Conservation (phyloP, 1,139 yeast species). For the Nakaseomyces delphensis region DNA sequence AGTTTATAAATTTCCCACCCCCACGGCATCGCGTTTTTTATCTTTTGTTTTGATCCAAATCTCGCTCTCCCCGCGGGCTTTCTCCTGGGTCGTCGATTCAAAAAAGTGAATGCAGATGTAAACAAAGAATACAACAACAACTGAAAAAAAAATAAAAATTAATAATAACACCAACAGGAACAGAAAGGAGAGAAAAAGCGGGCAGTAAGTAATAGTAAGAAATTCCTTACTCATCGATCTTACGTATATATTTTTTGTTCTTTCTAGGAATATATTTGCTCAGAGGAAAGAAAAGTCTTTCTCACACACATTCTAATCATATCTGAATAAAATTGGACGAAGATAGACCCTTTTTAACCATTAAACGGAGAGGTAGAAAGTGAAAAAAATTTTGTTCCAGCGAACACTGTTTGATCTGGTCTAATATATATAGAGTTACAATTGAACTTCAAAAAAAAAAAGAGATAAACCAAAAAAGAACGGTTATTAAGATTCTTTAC, state of each 20-base stretch:
- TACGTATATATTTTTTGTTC: background rate
- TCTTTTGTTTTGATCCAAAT: background rate
- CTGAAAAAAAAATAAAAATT: background rate
- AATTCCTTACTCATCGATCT: slow-evolving; percentile 2
- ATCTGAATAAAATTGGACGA: background rate
- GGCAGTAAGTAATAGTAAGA: background rate
- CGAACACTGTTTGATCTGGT: background rate
- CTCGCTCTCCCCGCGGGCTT: background rate
- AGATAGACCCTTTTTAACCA: background rate
- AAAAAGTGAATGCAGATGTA: too few species aligned
- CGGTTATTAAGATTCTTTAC: too few species aligned
- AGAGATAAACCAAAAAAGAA: background rate
- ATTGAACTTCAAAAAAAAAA: background rate
- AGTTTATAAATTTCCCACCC: too few species aligned
- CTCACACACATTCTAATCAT: background rate
- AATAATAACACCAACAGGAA: background rate
- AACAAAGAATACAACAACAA: background rate
- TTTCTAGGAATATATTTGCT: background rate
- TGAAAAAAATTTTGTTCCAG: background rate
- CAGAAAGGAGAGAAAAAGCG: background rate
- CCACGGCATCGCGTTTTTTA: slow-evolving; percentile 1
- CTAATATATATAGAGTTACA: background rate
- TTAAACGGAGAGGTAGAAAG: background rate
- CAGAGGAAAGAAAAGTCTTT: background rate
- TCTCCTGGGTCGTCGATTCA: too few species aligned